Evolutionary conservation across 2,329 filamentous ascomycete species (phyloP).

Genomic region (Pseudohalonectria lignicola): DNA sequence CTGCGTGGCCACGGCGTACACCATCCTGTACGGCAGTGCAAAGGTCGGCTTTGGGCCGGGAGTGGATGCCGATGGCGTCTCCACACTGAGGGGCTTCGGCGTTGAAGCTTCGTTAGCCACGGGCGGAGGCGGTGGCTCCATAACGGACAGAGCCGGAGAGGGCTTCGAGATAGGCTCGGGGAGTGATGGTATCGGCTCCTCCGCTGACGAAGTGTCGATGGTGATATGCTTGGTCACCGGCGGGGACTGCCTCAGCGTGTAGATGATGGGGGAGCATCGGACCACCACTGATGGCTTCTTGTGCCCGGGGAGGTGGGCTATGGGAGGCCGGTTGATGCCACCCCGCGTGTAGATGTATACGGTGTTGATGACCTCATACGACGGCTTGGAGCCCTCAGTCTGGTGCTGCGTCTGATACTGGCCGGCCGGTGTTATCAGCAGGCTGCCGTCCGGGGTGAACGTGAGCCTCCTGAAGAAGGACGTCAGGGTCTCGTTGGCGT

Average conservation of each 20-base stretch:
- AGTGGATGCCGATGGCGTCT: conserved; percentile 35
- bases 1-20: conserved; percentile 95
- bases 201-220: conserved; percentile 81
- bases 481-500: conserved; percentile 92
- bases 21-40: conserved; percentile 78
- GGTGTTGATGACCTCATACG: conserved; percentile 86
- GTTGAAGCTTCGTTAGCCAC: conserved; percentile 21
- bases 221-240: conserved; percentile 78
- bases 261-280: conserved; percentile 83
- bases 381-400: conserved; percentile 50
- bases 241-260: conserved; percentile 60
- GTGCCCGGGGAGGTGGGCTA: conserved; percentile 89
- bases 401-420: conserved; percentile 81
- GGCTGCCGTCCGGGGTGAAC: conserved; percentile 89
- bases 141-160: conserved; percentile 38
- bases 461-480: conserved; percentile 93
- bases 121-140: conserved; percentile 68
- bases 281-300: conserved; percentile 97
- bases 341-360: conserved; percentile 97
- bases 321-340: conserved; percentile 91
- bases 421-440: conserved; percentile 87
- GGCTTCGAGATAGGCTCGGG: conserved; percentile 70
- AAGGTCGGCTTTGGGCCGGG: conserved; percentile 63
- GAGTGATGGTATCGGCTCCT: conserved; percentile 72
- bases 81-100: conserved; percentile 34